A percentile compares a stretch with the other conserved stretches of the same genome.
These are phyloP conservation scores for Grosmannia clavigera DNA, from an alignment of 2,329 filamentous ascomycete species.

Conservation along the genomic window DNA sequence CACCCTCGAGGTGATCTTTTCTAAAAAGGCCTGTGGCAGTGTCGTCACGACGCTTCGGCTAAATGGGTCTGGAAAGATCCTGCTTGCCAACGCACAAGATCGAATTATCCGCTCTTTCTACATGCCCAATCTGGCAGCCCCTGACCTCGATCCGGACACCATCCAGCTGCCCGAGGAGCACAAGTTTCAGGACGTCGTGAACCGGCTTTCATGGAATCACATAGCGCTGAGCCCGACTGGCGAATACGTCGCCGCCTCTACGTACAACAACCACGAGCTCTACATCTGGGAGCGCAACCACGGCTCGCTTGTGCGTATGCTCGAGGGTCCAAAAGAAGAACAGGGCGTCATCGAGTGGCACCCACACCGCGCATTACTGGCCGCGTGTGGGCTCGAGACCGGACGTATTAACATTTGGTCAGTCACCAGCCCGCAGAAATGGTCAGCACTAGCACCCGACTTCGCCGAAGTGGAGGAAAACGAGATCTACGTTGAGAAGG, in stretches of 20 bases:
- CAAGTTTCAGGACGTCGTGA: conserved; percentile 97
- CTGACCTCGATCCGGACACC: conserved; percentile 67
- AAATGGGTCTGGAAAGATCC: conserved; percentile 69
- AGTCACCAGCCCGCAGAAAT: conserved; percentile 86
- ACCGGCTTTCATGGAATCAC: conserved; percentile 90
- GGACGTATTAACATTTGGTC: conserved; percentile 95
- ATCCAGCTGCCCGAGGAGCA: conserved; percentile 88
- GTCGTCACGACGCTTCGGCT: conserved; percentile 81
- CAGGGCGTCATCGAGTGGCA: conserved; percentile 97
- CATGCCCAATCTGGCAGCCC: conserved; percentile 61
- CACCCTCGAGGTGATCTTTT: conserved; percentile 74
- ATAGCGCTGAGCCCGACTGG: conserved; percentile 89
- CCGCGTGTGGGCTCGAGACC: conserved; percentile 83
- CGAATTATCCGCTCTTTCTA: conserved; percentile 88
- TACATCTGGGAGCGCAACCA: conserved; percentile 96
- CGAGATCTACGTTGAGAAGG: conserved; percentile 85
- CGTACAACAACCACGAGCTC: conserved; percentile 96
- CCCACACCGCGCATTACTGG: conserved; percentile 72
- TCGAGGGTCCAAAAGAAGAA: conserved; percentile 94
- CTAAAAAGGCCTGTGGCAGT: conserved; percentile 74
- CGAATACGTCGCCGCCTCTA: conserved; percentile 92
- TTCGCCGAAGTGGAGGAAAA: conserved; percentile 98
- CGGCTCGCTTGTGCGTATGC: conserved; percentile 88
- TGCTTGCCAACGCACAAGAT: conserved; percentile 88
- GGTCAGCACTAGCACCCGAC: conserved; percentile 92